A percentile compares a stretch with the other conserved stretches of the same genome.
phyloP scores from a whole-genome alignment of 73 alveolate species.

The Paramecium caudatum region DNA sequence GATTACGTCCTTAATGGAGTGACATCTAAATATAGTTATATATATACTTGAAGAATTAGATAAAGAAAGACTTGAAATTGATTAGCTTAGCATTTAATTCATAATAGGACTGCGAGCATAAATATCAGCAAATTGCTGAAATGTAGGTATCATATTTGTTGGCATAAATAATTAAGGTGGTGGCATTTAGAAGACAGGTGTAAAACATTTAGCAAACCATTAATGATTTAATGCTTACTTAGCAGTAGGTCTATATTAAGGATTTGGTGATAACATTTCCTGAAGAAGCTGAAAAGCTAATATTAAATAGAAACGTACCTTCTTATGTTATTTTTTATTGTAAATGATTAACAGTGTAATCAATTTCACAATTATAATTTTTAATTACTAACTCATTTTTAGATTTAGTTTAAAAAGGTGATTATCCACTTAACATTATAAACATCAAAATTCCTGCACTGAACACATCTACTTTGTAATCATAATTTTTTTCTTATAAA shows the following conservation, averaged over 20 bases:
- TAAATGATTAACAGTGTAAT: constrained; percentile 50
- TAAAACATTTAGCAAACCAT: constrained; percentile 64
- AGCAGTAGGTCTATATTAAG: constrained; percentile 60
- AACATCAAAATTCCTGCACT: constrained; percentile 77
- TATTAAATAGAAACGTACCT: neutral
- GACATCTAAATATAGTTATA: neutral
- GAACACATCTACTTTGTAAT: constrained; percentile 71
- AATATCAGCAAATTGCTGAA: constrained; percentile 32
- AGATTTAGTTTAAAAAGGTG: constrained; percentile 74
- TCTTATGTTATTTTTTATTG: constrained; percentile 47
- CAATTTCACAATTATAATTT: constrained; percentile 71
- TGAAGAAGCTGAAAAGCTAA: constrained; percentile 27
- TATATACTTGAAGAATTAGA: constrained; percentile 31
- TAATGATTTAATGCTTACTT: constrained; percentile 69
- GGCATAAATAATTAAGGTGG: constrained; percentile 41
- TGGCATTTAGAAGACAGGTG: neutral
- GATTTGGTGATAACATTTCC: constrained; percentile 51
- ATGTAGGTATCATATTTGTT: constrained; percentile 27
- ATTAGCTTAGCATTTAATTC: constrained; percentile 23
- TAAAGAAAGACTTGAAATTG: constrained; percentile 22
- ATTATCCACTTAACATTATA: constrained; percentile 71
- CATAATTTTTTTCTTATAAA: constrained; percentile 67
- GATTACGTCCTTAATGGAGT: constrained; percentile 51
- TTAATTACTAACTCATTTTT: constrained; percentile 70
- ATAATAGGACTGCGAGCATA: constrained; percentile 39